phyloP scores from a whole-genome alignment of 2,329 filamentous ascomycete species.

The Trichoderma lentiforme region DNA sequence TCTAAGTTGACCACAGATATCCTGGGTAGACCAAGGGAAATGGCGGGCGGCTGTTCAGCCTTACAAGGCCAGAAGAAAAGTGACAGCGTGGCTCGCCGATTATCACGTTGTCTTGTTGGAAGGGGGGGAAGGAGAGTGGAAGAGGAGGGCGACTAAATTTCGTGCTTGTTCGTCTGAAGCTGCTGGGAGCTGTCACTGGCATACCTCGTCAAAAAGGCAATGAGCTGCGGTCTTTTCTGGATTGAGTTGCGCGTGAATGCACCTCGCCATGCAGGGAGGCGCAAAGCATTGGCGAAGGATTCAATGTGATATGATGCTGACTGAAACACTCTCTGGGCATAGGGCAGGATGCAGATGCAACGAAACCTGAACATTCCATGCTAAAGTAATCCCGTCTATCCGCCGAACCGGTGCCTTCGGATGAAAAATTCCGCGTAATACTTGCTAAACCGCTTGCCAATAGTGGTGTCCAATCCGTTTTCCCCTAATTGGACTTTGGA shows the following conservation, averaged over 20 bases:
- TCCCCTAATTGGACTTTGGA: neutral
- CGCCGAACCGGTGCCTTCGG: neutral
- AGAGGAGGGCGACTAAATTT: neutral
- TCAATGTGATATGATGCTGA: neutral
- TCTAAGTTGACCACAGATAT: neutral
- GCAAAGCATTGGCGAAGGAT: slow-evolving; percentile 1
- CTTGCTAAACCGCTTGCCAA: neutral
- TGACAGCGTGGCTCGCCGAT: neutral
- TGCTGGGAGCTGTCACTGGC: neutral
- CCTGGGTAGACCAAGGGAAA: neutral
- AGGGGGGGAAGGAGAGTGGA: too few species aligned
- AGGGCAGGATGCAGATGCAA: neutral
- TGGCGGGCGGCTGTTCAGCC: slow-evolving; percentile 10
- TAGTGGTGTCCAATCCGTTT: neutral
- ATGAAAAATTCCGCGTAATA: neutral
- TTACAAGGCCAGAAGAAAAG: neutral
- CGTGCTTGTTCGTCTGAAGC: neutral
- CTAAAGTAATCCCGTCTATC: neutral
- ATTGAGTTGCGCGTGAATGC: neutral
- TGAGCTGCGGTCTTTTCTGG: neutral
- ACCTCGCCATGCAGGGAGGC: neutral
- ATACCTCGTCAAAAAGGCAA: neutral
- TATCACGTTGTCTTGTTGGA: neutral
- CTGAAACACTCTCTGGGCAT: neutral
- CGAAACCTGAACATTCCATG: neutral